Base-by-base conservation (phyloP, 345 rosid genomes). In the Hypericum androsaemum region DNA sequence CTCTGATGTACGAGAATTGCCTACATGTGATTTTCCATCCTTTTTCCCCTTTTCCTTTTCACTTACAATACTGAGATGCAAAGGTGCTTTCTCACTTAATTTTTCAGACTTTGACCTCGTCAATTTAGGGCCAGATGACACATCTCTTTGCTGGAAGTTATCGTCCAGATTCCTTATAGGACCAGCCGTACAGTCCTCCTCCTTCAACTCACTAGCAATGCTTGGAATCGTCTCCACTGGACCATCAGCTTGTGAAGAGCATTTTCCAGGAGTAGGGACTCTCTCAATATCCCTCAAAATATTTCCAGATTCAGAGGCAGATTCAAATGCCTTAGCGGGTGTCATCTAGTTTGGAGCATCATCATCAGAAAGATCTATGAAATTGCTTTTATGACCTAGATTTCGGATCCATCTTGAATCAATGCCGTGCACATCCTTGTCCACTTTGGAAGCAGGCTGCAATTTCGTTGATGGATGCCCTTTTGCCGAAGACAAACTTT, bases 311-410 rank as follows among this genome's bases (percentile, higher is more conserved):
- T 77, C 54, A 49, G 12, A 12, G 48, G 12, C 36, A 37, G 83
- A 59, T 65, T 47, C 67, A 56, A 58, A 58, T 57, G 56, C 65
- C 62, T 64, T 62, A 50, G 60, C 43, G 37, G 71, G 60, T 54
- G 71, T 46, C 28, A 60, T 66, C 37, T 64, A 59, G 61, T 54
- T 62, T 64, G 80, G 82, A 37, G 46, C 55, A 67, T 72, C 94
- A 43, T 84, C 85, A 71, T 84, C 85, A 12, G 85, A 81, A 59
- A 81, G 68, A 61, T 74, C 56, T 63, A 78, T 56, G 49, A 73
- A 28, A 40, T 56, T 41, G 51, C 55, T 43, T 59, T 58, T 63
- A 46, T 64, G 66, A 43, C 17, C 55, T 47, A 13, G 60, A 39
- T 67, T 64, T 51, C 57, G 52, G 44, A 58, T 52, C 58, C 55